phyloP scores from a whole-genome alignment of 345 rosid genomes.

The Populus euphratica region DNA sequence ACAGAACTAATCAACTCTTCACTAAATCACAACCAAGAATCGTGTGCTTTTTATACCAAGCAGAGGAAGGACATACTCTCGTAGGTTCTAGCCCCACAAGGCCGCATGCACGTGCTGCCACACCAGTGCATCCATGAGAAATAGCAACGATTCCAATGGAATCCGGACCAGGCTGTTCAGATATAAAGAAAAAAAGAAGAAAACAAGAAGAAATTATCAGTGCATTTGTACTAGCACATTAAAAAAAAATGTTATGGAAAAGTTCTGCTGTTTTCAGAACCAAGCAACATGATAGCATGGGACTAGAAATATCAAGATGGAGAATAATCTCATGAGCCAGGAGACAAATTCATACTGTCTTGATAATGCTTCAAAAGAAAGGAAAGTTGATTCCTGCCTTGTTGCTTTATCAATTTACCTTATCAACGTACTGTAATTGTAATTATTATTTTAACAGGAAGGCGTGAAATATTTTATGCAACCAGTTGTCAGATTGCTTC shows the following conservation, averaged over 20 bases:
- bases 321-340: neutral
- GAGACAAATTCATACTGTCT: neutral
- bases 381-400: neutral
- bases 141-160: slow-evolving; percentile 99
- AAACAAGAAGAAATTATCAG: neutral
- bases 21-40: neutral
- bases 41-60: neutral
- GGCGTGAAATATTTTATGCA: neutral
- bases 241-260: neutral
- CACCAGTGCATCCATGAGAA: slow-evolving; percentile 99
- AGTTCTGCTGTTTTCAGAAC: neutral
- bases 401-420: neutral
- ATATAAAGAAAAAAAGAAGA: neutral
- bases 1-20: neutral
- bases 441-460: neutral
- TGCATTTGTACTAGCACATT: neutral
- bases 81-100: slow-evolving; percentile 99
- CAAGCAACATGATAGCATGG: neutral
- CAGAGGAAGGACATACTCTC: slow-evolving; percentile 53
- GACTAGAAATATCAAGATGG: neutral
- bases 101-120: slow-evolving; percentile 99
- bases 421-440: neutral
- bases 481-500: neutral
- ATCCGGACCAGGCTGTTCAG: slow-evolving; percentile 99
- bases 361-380: neutral